Evolutionary conservation across 345 rosid genomes (phyloP), one percentile per base, ranked within the genome.

Genomic region (Rhizophora apiculata): DNA sequence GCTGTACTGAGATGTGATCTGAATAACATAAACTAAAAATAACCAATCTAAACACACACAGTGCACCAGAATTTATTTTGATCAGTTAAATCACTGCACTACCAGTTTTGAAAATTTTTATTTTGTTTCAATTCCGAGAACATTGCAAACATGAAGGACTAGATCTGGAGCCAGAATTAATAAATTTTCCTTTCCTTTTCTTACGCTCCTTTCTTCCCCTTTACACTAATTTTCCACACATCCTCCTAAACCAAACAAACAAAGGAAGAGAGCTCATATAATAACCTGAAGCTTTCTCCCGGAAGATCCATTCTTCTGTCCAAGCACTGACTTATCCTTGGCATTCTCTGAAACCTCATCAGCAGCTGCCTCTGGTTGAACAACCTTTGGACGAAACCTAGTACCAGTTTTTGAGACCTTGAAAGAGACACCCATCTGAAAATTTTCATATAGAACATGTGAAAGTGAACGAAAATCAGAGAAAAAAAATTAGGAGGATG

Each of bases 401-500:
- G 73, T 76, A 49, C 96, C 92, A 20, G 70, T 73, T 72, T 85
- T 91, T 1, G 91, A 86, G 60, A 91, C 82, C 85, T 82, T 91
- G 70, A 91, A 91, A 10, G 91, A 86, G 70, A 91, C 78, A 71
- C 88, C 96, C 97, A 86, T 83, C 1, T 26, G 57, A 21, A n/a
- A 52, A 58, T 22, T 18, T 3, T 46, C 24, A 43, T 22, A 43
- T 15, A 22, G 46, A 31, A 31, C 63, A 37, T 56, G 54, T 18
- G 54, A 27, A 37, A 30, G 6, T 29, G 30, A 49, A 29, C 15
- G 29, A 7, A 48, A 60, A 49, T 56, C 31, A 56, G 31, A 56
- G 29, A 24, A 6, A 55, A 55, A 24, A 15, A 27, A 22, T 21
- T 24, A 56, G 16, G 16, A 56, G 24, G 60, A 27, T 24, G 29